Conservation (phyloP, 306 rosid genomes). For the Argentina anserina region DNA sequence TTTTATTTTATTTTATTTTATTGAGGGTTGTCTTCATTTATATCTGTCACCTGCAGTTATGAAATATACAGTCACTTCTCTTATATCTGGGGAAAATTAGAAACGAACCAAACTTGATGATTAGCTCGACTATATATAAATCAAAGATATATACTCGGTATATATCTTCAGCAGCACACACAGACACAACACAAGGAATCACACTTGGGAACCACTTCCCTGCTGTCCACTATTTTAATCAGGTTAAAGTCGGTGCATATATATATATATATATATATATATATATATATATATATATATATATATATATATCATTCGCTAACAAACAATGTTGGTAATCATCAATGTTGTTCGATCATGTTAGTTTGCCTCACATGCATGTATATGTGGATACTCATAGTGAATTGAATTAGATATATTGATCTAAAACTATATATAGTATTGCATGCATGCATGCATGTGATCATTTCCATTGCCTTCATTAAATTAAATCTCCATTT, state of each 20-base stretch:
- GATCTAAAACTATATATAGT: not conserved
- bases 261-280: too few species aligned
- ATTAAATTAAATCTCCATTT: not conserved
- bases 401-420: not conserved
- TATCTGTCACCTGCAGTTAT: not conserved
- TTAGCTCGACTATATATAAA: too few species aligned
- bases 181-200: not conserved
- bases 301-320: not conserved
- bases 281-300: too few species aligned
- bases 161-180: not conserved
- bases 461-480: not conserved
- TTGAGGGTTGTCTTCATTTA: not conserved
- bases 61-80: not conserved
- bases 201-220: not conserved
- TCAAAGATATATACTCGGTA: not conserved
- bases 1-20: not conserved
- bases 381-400: not conserved
- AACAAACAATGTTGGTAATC: not conserved
- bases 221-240: not conserved
- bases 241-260: not conserved
- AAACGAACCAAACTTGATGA: not conserved
- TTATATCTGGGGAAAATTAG: not conserved
- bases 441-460: not conserved
- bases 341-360: not conserved
- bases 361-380: not conserved